Conservation (phyloP, 2,329 filamentous ascomycete genomes). For the Aspergillus melleus region DNA sequence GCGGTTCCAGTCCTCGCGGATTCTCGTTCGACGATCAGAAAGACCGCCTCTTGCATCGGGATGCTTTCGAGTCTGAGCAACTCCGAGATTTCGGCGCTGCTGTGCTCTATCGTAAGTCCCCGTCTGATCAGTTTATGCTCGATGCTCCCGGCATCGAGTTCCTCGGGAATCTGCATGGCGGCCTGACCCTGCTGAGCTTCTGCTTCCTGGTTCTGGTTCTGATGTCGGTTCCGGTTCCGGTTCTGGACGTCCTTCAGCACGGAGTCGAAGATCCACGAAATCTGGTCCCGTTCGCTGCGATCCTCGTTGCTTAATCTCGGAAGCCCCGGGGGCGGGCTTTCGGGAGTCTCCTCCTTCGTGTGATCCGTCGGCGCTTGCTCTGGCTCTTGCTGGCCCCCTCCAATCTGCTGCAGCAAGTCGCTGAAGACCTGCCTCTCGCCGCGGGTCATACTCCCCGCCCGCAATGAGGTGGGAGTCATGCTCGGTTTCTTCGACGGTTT, state of each 20-base stretch:
- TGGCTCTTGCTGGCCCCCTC: neutral
- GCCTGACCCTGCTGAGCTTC: neutral
- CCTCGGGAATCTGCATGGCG: neutral
- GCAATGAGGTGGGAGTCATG: conserved; percentile 10
- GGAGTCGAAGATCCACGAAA: conserved; percentile 27
- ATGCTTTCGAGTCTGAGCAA: conserved; percentile 15
- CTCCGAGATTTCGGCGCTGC: conserved; percentile 9
- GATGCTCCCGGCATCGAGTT: neutral
- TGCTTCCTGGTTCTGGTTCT: neutral
- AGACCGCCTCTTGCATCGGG: conserved; percentile 23
- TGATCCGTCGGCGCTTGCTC: conserved; percentile 6
- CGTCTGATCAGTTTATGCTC: neutral
- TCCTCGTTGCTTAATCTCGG: too few relatives aligned
- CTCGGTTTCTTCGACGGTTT: neutral
- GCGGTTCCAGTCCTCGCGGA: conserved; percentile 31
- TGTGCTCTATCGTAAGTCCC: neutral
- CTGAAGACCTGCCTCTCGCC: conserved; percentile 17
- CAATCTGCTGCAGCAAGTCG: conserved; percentile 13
- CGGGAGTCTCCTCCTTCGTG: neutral
- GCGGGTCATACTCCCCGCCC: conserved; percentile 10
- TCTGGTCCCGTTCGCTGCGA: conserved; percentile 21
- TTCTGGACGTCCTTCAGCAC: conserved; percentile 21
- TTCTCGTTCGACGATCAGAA: conserved; percentile 31
- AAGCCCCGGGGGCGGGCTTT: too few relatives aligned
- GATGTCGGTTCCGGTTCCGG: neutral